A percentile compares a stretch with the other conserved stretches of the same genome.
Conservation (phyloP, 2,329 filamentous ascomycete genomes). For the Pseudogymnoascus destructans region DNA sequence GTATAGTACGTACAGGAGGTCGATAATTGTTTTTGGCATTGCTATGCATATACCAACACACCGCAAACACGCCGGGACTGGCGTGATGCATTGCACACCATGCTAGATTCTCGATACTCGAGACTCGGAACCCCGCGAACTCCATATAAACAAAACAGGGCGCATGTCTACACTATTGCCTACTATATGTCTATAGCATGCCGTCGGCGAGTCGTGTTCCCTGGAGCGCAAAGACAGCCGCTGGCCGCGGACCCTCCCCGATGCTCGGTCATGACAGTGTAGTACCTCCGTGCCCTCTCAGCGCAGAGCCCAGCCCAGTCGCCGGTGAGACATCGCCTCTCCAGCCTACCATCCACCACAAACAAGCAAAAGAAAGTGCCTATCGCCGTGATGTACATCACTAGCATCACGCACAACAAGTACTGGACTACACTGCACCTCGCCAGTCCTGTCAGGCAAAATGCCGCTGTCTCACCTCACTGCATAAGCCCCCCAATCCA, state of each 20-base stretch:
- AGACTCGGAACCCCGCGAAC: not conserved
- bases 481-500: not conserved
- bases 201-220: not conserved
- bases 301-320: not conserved
- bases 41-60: not conserved
- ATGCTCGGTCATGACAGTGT: not conserved
- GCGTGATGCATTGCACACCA: not conserved
- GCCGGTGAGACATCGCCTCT: not conserved
- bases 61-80: not conserved
- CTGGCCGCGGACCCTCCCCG: not conserved
- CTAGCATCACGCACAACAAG: not conserved
- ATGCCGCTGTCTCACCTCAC: not conserved
- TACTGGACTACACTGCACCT: not conserved
- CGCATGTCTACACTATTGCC: not conserved
- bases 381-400: not conserved
- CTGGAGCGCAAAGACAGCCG: constrained; percentile 1
- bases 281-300: not conserved
- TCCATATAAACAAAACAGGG: not conserved
- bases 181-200: not conserved
- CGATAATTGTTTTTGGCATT: not conserved
- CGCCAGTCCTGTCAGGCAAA: not conserved
- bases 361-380: not conserved
- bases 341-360: not conserved
- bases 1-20: not conserved
- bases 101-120: not conserved